Percentiles rank a stretch among this genome's conserved stretches.
Evolutionary conservation across 495 filamentous ascomycete species (phyloP).

Genomic region (Glonium stellatum): DNA sequence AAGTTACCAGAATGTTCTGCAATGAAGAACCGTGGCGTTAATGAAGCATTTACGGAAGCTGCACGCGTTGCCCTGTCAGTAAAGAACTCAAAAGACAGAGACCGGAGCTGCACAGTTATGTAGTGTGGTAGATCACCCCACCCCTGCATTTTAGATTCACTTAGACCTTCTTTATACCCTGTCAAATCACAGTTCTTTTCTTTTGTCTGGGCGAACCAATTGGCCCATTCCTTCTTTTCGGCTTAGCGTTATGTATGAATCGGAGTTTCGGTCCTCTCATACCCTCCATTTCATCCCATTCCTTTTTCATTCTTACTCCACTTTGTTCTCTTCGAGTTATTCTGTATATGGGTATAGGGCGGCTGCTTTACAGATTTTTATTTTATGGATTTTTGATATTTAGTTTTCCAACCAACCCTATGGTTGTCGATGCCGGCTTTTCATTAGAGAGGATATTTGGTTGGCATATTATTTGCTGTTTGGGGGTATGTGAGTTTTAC

Average conservation of each 20-base stretch:
- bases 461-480: too few species aligned
- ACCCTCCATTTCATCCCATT: background rate
- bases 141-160: background rate
- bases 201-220: background rate
- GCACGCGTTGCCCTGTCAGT: constrained; percentile 93
- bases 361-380: too few species aligned
- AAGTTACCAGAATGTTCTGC: constrained; percentile 75
- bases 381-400: too few species aligned
- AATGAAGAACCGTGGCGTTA: constrained; percentile 93
- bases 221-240: background rate
- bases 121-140: constrained; percentile 8
- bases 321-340: too few species aligned
- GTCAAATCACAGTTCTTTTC: background rate
- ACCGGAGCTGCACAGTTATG: constrained; percentile 32
- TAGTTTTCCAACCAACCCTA: too few species aligned
- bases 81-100: constrained; percentile 47
- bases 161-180: background rate
- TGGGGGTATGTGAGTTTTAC: too few species aligned
- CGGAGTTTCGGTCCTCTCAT: background rate
- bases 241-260: background rate
- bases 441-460: too few species aligned
- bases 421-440: too few species aligned
- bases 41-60: constrained; percentile 97
- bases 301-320: too few species aligned
- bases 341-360: too few species aligned